phyloP scores from a whole-genome alignment of 805 yeast genomes.

The Saturnispora zaruensis region DNA sequence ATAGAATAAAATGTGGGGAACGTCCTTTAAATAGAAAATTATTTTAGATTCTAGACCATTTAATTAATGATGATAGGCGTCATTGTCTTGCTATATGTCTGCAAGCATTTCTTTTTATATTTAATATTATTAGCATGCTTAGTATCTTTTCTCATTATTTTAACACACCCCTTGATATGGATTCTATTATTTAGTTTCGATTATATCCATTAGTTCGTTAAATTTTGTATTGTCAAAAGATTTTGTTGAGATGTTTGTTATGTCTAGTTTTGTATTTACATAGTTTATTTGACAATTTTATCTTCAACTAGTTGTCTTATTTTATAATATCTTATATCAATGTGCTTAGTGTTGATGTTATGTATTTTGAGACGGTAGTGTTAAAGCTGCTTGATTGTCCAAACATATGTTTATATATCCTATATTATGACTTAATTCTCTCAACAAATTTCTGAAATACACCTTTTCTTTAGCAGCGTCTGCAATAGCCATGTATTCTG shows the following conservation, averaged over 20 bases:
- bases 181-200: too few relatives aligned
- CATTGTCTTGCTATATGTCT: too few relatives aligned
- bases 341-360: conserved; percentile 11
- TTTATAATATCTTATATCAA: conserved; percentile 8
- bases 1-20: too few relatives aligned
- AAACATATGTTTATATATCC: not conserved
- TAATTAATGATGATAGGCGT: too few relatives aligned
- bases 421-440: not conserved
- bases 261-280: conserved; percentile 3
- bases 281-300: not conserved
- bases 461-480: not conserved
- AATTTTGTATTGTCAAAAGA: not conserved
- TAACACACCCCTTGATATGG: too few relatives aligned
- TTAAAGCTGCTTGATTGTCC: conserved; percentile 3
- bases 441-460: conserved; percentile 4
- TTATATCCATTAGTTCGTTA: too few relatives aligned
- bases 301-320: conserved; percentile 4
- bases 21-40: too few relatives aligned
- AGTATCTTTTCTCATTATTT: too few relatives aligned
- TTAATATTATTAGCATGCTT: too few relatives aligned
- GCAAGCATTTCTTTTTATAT: too few relatives aligned
- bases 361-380: conserved; percentile 7
- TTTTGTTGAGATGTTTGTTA: conserved; percentile 9
- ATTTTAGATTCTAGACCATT: too few relatives aligned
- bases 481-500: conserved; percentile 7